phyloP scores from a whole-genome alignment of 2,329 filamentous ascomycete genomes.

The Immersiporthe knoxdaviesiana region DNA sequence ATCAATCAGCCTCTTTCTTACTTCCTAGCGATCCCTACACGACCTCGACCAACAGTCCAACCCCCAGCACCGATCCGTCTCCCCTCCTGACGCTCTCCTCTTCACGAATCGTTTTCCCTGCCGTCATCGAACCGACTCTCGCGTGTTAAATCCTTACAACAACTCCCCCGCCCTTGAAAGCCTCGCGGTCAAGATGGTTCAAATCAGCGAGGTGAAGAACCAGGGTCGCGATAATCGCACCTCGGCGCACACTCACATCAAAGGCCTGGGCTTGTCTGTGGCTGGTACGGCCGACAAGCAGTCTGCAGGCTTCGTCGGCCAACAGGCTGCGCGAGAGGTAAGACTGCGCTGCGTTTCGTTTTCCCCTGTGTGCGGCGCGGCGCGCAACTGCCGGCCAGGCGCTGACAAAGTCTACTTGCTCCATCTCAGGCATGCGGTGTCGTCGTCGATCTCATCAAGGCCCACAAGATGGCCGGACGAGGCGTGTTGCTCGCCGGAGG shows the following conservation, averaged over 20 bases:
- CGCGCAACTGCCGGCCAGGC: not conserved
- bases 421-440: slow-evolving; percentile 81
- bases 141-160: not conserved
- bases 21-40: slow-evolving; percentile 21
- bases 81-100: not conserved
- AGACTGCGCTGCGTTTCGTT: slow-evolving; percentile 30
- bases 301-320: slow-evolving; percentile 85
- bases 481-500: slow-evolving; percentile 93
- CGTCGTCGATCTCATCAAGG: slow-evolving; percentile 91
- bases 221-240: slow-evolving; percentile 95
- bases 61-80: slow-evolving; percentile 21
- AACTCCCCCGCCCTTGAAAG: not conserved
- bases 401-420: slow-evolving; percentile 9
- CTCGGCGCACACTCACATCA: slow-evolving; percentile 97
- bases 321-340: slow-evolving; percentile 86
- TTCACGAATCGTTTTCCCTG: too few relatives aligned
- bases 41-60: slow-evolving; percentile 28
- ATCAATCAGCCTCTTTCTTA: slow-evolving; percentile 19
- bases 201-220: slow-evolving; percentile 93
- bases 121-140: not conserved
- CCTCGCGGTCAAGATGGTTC: slow-evolving; percentile 66
- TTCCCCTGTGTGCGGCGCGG: too few relatives aligned
- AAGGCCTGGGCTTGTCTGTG: slow-evolving; percentile 81
- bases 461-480: slow-evolving; percentile 96
- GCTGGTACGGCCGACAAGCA: slow-evolving; percentile 86